Conservation (phyloP, 371 early-diverging fungal genomes). For the Actinomortierella ambigua region DNA sequence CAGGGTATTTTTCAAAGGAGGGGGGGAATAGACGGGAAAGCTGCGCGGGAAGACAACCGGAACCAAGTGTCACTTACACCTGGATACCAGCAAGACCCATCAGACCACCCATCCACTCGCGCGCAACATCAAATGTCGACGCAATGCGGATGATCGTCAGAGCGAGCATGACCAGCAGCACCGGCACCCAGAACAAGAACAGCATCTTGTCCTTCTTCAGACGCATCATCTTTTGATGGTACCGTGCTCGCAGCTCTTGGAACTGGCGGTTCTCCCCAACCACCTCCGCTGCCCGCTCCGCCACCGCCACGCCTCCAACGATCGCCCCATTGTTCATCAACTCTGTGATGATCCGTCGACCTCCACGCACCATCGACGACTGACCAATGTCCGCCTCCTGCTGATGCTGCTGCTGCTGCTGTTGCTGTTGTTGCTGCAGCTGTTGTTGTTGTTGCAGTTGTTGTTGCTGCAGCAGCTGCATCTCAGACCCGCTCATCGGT, state of each 20-base stretch:
- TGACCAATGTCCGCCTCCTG: slow-evolving; percentile 18
- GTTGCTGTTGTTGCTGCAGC: slow-evolving; percentile 2
- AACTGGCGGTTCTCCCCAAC: slow-evolving; percentile 38
- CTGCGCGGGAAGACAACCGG: no score
- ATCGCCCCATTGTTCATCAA: slow-evolving; percentile 40
- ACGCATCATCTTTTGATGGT: slow-evolving; percentile 45
- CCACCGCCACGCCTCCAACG: slow-evolving; percentile 36
- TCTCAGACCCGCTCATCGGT: slow-evolving; percentile 20
- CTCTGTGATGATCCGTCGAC: slow-evolving; percentile 34
- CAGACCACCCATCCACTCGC: slow-evolving; percentile 42
- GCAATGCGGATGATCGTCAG: slow-evolving; percentile 44
- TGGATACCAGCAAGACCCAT: slow-evolving; percentile 41
- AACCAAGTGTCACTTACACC: slow-evolving; percentile 11
- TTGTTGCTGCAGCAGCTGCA: not conserved
- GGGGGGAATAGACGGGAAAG: no score
- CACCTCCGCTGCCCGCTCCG: slow-evolving; percentile 40
- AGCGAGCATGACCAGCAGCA: slow-evolving; percentile 38
- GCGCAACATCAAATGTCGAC: slow-evolving; percentile 43
- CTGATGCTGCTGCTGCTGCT: not conserved
- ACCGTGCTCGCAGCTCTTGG: slow-evolving; percentile 34
- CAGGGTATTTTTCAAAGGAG: no score
- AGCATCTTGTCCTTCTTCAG: slow-evolving; percentile 49
- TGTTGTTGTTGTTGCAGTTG: not conserved
- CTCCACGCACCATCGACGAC: slow-evolving; percentile 39
- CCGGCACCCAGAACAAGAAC: slow-evolving; percentile 50